These are phyloP conservation scores for Paecilomyces dactylethromorphus DNA, from an alignment of 2,329 filamentous ascomycete genomes.

Conservation along the genomic window DNA sequence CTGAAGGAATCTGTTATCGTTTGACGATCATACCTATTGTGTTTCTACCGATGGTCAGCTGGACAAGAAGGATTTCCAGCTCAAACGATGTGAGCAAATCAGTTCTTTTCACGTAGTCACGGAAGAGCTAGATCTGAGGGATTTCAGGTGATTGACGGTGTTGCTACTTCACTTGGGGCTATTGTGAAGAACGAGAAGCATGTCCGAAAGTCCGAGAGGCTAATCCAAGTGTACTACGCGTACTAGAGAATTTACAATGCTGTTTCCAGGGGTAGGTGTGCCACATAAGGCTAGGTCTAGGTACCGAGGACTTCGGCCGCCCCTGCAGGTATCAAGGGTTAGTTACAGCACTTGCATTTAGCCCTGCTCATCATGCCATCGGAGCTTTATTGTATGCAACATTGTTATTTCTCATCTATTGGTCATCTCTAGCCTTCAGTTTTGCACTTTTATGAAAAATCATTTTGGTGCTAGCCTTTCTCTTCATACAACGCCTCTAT, in stretches of 20 bases:
- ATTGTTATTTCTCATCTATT: neutral
- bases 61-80: neutral
- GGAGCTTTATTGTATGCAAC: neutral
- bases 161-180: neutral
- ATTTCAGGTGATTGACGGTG: neutral
- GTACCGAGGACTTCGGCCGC: neutral
- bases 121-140: neutral
- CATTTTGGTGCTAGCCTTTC: neutral
- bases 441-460: neutral
- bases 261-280: neutral
- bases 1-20: neutral
- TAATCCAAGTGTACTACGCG: neutral
- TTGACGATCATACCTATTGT: neutral
- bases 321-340: neutral
- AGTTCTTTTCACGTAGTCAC: neutral
- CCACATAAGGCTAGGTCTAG: slow-evolving; percentile 1
- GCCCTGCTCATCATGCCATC: neutral
- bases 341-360: neutral
- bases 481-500: neutral
- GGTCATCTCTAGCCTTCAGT: neutral
- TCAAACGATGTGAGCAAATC: neutral
- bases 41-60: neutral
- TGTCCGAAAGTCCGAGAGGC: neutral
- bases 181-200: neutral
- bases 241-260: neutral